These are phyloP conservation scores for Geranium brycei DNA, from an alignment of 345 rosid species.

Conservation along the genomic window DNA sequence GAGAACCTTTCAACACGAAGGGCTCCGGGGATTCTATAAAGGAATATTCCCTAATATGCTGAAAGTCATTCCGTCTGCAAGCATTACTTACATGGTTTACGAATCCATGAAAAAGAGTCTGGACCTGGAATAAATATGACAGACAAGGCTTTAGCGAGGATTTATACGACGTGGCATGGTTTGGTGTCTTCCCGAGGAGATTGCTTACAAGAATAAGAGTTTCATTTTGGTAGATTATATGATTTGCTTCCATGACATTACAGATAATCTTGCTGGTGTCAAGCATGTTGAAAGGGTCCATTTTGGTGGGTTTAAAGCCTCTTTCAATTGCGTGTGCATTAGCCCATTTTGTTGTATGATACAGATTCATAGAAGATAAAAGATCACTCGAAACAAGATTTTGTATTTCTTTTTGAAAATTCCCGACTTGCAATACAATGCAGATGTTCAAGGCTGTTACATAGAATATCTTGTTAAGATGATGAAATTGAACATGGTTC, in stretches of 20 bases:
- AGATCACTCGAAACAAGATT: conserved; percentile 3
- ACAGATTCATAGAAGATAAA: conserved; percentile 12
- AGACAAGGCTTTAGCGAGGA: background rate
- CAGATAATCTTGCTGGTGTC: conserved; percentile 7
- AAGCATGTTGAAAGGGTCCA: conserved; percentile 15
- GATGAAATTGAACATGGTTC: no score
- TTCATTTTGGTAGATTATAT: conserved; percentile 8
- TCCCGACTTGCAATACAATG: background rate
- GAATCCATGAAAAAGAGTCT: conserved; percentile 78
- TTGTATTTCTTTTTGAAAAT: conserved; percentile 16
- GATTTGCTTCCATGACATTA: conserved; percentile 8
- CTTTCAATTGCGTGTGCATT: conserved; percentile 11
- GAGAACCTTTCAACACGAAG: conserved; percentile 61
- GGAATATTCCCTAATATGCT: conserved; percentile 81
- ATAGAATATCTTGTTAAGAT: no score
- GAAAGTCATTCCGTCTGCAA: conserved; percentile 44
- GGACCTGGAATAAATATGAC: conserved; percentile 37
- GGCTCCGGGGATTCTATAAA: conserved; percentile 64
- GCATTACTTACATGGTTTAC: conserved; percentile 49
- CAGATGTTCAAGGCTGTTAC: no score
- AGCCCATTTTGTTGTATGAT: conserved; percentile 21
- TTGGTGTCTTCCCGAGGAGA: conserved; percentile 5
- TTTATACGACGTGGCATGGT: no score
- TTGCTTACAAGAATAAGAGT: conserved; percentile 16
- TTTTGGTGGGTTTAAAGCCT: conserved; percentile 13